Percentiles rank a stretch among this genome's conserved stretches.
Evolutionary conservation across 2,329 filamentous ascomycete genomes (phyloP).

Genomic region (Aureobasidium subglaciale): DNA sequence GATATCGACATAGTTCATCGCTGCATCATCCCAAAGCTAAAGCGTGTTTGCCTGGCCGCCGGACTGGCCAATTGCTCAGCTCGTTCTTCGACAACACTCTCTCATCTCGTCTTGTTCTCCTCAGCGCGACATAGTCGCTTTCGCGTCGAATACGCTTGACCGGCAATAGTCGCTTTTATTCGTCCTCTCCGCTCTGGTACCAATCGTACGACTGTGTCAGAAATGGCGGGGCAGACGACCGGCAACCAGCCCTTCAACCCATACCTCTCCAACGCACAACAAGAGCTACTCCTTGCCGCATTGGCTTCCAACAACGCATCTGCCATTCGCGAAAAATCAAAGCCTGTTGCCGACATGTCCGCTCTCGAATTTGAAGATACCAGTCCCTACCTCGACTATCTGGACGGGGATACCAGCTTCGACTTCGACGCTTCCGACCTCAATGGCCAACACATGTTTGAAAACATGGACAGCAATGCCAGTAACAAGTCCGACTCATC

Average conservation of each 20-base stretch:
- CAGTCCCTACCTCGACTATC: constrained; percentile 77
- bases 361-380: constrained; percentile 25
- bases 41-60: not conserved
- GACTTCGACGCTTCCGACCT: constrained; percentile 61
- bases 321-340: constrained; percentile 4
- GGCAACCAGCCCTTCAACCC: constrained; percentile 26
- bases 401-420: constrained; percentile 66
- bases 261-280: constrained; percentile 41
- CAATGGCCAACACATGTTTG: constrained; percentile 61
- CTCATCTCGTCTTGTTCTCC: not conserved
- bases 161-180: not conserved
- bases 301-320: constrained; percentile 38
- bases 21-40: constrained; percentile 9
- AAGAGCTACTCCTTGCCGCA: constrained; percentile 42
- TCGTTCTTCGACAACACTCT: not conserved
- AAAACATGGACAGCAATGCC: constrained; percentile 55
- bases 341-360: constrained; percentile 19
- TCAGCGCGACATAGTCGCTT: not conserved
- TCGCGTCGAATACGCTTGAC: not conserved
- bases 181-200: constrained; percentile 1
- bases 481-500: constrained; percentile 28
- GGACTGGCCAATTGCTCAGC: not conserved
- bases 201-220: constrained; percentile 11
- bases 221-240: constrained; percentile 16
- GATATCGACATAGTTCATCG: not conserved